These are phyloP conservation scores for Gymnopilus junonius DNA, from an alignment of 768 basidiomycete species.

Conservation along the genomic window DNA sequence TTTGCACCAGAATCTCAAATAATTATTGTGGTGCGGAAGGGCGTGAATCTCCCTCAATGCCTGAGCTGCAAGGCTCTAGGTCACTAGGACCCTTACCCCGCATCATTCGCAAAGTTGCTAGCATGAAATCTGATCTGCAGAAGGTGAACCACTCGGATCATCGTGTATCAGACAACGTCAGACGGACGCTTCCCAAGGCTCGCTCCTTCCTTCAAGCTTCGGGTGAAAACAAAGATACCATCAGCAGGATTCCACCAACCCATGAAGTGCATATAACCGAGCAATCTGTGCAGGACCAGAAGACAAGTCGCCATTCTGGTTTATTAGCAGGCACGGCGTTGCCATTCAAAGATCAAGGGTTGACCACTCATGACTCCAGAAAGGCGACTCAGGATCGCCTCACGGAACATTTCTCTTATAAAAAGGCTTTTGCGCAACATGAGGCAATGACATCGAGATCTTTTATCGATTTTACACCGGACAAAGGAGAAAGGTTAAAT, in stretches of 20 bases:
- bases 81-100: constrained; percentile 26
- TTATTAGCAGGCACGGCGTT: neutral
- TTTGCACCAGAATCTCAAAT: neutral
- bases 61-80: constrained; percentile 6
- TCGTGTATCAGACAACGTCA: neutral
- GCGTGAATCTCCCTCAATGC: neutral
- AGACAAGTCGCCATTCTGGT: neutral
- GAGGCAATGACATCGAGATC: constrained; percentile 28
- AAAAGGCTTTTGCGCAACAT: constrained; percentile 5
- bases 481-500: constrained; percentile 17
- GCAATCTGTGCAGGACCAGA: neutral
- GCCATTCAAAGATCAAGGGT: neutral
- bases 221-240: constrained; percentile 8
- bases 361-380: neutral
- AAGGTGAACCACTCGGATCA: constrained; percentile 7
- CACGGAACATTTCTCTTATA: neutral
- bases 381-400: neutral
- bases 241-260: neutral
- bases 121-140: constrained; percentile 34
- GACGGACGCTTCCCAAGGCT: constrained; percentile 30
- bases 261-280: neutral
- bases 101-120: constrained; percentile 42
- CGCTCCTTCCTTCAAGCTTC: constrained; percentile 28
- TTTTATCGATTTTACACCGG: constrained; percentile 44
- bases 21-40: neutral